A percentile compares a stretch with the other conserved stretches of the same genome.
phyloP scores from a whole-genome alignment of 805 yeast genomes.

The Lipomyces japonicus region DNA sequence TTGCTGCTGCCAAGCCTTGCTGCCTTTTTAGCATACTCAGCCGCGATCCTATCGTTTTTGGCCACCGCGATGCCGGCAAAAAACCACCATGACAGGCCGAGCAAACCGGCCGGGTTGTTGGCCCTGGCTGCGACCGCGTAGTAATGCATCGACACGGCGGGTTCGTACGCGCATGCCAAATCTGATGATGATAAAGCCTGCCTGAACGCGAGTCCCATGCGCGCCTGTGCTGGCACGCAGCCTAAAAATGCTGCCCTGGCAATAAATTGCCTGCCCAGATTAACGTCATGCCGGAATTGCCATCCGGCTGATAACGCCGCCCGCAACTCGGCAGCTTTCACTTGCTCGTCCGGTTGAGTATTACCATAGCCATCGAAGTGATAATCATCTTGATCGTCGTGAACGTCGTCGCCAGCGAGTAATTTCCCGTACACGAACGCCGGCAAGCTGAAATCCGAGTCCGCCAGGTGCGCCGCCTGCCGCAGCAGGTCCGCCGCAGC shows the following conservation, averaged over 20 bases:
- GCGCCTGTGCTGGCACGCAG: slow-evolving; percentile 30
- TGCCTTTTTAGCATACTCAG: slow-evolving; percentile 62
- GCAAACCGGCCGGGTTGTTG: slow-evolving; percentile 38
- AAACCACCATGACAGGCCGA: slow-evolving; percentile 53
- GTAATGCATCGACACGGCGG: slow-evolving; percentile 28
- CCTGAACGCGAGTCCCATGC: slow-evolving; percentile 28
- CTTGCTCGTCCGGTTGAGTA: too few relatives aligned
- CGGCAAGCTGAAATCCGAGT: slow-evolving; percentile 42
- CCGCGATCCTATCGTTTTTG: slow-evolving; percentile 61
- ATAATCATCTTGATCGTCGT: neutral
- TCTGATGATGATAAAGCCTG: slow-evolving; percentile 18
- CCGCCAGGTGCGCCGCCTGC: slow-evolving; percentile 34
- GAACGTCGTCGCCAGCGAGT: slow-evolving; percentile 35
- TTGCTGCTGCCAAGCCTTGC: slow-evolving; percentile 56
- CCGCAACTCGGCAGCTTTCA: too few relatives aligned
- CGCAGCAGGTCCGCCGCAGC: too few relatives aligned
- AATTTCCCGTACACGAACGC: slow-evolving; percentile 40
- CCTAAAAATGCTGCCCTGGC: slow-evolving; percentile 40
- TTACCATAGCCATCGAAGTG: too few relatives aligned
- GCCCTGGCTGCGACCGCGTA: slow-evolving; percentile 28
- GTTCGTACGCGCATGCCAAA: slow-evolving; percentile 21
- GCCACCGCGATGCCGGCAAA: slow-evolving; percentile 59
- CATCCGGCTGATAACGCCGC: too few relatives aligned
- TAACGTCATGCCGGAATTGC: too few relatives aligned
- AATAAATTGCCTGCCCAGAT: slow-evolving; percentile 21